A percentile compares a stretch with the other conserved stretches of the same genome.
These are phyloP conservation scores for Rhododendron griersonianum DNA, from an alignment of 148 eudicot genomes.

Conservation along the genomic window DNA sequence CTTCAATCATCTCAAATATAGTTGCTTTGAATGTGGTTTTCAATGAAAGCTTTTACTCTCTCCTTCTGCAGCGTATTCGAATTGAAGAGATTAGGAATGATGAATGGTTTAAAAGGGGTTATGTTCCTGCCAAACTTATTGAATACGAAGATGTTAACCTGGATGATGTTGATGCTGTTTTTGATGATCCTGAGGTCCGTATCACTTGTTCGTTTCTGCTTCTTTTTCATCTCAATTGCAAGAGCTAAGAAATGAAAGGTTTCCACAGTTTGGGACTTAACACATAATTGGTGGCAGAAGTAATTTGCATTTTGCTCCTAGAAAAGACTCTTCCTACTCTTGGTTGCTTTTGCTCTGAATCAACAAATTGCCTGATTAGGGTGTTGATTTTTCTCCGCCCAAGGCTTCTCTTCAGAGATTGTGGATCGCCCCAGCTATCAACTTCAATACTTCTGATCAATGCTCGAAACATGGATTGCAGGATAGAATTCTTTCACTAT, in stretches of 20 bases:
- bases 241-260: background rate
- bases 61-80: constrained; percentile 59
- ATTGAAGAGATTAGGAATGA: constrained; percentile 80
- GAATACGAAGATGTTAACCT: constrained; percentile 92
- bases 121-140: constrained; percentile 63
- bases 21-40: background rate
- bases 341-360: constrained; percentile 1
- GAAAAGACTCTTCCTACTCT: constrained; percentile 1
- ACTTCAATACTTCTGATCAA: background rate
- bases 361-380: background rate
- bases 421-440: background rate
- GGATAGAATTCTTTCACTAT: background rate
- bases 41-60: background rate
- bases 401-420: background rate
- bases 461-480: background rate
- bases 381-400: background rate
- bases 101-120: constrained; percentile 83
- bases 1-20: background rate
- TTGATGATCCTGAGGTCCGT: constrained; percentile 87
- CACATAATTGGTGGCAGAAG: background rate
- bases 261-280: background rate
- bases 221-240: background rate
- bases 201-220: constrained; percentile 1
- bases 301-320: background rate
- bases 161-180: constrained; percentile 90